Evolutionary conservation across 2,329 filamentous ascomycete species (phyloP).

Genomic region (Aureobasidium sp.): DNA sequence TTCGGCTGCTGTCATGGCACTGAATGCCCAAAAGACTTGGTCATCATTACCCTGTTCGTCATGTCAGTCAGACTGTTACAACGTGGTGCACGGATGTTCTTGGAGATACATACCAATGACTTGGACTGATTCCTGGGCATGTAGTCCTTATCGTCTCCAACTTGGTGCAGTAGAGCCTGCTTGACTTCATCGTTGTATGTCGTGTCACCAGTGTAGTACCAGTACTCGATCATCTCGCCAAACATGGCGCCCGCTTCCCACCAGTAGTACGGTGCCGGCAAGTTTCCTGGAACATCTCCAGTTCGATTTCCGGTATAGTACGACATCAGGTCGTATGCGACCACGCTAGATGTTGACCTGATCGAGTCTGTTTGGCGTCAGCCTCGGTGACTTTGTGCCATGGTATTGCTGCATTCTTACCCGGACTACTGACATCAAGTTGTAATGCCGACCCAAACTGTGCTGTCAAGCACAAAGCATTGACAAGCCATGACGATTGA

Average conservation of each 20-base stretch:
- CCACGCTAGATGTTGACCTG: conserved; percentile 21
- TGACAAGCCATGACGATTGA: conserved; percentile 6
- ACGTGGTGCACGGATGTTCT: background rate
- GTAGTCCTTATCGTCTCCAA: conserved; percentile 49
- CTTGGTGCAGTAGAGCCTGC: conserved; percentile 53
- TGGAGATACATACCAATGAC: conserved; percentile 25
- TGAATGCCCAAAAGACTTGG: conserved; percentile 49
- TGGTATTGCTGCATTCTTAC: background rate
- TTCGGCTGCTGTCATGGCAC: conserved; percentile 48
- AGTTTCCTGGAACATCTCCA: conserved; percentile 29
- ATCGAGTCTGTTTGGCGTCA: conserved; percentile 21
- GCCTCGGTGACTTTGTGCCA: background rate
- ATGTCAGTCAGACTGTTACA: background rate
- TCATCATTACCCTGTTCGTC: conserved; percentile 42
- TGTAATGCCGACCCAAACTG: conserved; percentile 5
- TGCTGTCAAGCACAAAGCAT: background rate
- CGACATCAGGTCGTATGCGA: conserved; percentile 27
- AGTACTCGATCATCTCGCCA: conserved; percentile 53
- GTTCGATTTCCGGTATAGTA: conserved; percentile 28
- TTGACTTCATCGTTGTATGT: conserved; percentile 54
- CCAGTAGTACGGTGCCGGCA: conserved; percentile 58
- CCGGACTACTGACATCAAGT: conserved; percentile 1
- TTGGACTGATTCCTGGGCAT: conserved; percentile 42
- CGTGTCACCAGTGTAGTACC: conserved; percentile 57
- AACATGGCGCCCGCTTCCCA: conserved; percentile 59